phyloP scores from a whole-genome alignment of 1,284 basidiomycete species.

The Cryptococcus sp. region DNA sequence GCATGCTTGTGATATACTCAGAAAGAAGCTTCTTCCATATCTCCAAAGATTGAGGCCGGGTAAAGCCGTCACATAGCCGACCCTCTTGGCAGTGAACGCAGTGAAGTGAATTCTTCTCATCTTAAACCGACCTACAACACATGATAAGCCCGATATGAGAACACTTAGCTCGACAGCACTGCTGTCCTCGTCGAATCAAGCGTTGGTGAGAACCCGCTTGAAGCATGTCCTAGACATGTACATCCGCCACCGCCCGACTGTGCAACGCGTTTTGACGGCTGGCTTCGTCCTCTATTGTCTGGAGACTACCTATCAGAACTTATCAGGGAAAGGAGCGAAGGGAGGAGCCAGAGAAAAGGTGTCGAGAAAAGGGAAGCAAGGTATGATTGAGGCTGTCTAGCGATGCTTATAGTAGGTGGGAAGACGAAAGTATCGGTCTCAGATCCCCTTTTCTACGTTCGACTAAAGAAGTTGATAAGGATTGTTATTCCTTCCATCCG shows the following conservation, averaged over 20 bases:
- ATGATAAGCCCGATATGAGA: background rate
- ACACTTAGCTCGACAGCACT: background rate
- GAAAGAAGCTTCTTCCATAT: too few species aligned
- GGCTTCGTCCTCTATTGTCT: constrained; percentile 43
- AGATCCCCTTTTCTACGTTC: constrained; percentile 82
- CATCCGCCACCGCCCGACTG: constrained; percentile 58
- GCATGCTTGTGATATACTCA: too few species aligned
- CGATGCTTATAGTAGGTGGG: background rate
- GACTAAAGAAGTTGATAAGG: constrained; percentile 69
- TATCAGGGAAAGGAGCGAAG: constrained; percentile 28
- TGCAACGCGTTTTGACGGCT: constrained; percentile 62
- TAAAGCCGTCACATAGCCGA: too few species aligned
- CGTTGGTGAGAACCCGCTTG: constrained; percentile 5
- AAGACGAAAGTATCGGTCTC: constrained; percentile 50
- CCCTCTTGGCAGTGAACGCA: too few species aligned
- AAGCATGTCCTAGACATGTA: constrained; percentile 49
- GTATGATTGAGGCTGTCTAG: constrained; percentile 10
- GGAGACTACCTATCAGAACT: constrained; percentile 24
- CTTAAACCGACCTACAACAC: too few species aligned
- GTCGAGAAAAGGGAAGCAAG: constrained; percentile 3
- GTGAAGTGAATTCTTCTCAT: too few species aligned
- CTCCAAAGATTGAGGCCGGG: too few species aligned
- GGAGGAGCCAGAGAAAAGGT: constrained; percentile 4
- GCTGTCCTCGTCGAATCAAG: background rate
- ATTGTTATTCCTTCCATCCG: constrained; percentile 85